phyloP scores from a whole-genome alignment of 768 basidiomycete species.

The Cystobasidium tubakii region DNA sequence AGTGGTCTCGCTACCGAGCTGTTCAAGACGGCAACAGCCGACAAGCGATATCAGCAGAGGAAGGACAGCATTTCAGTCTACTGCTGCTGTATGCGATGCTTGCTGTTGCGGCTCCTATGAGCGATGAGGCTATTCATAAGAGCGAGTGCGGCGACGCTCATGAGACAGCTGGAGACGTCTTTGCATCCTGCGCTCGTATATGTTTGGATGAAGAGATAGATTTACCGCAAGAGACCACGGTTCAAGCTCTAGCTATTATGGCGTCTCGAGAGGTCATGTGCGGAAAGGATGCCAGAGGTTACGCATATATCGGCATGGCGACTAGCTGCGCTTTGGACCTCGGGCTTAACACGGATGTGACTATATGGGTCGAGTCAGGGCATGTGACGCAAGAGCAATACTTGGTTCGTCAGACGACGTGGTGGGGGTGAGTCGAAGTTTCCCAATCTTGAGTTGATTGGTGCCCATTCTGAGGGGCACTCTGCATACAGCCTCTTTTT shows the following conservation, averaged over 20 bases:
- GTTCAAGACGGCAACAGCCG: conserved; percentile 11
- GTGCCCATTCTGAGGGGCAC: neutral
- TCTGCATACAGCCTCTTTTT: neutral
- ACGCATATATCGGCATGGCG: conserved; percentile 7
- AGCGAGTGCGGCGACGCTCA: neutral
- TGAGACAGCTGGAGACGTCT: neutral
- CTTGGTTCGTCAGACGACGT: conserved; percentile 1
- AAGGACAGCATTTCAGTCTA: conserved; percentile 2
- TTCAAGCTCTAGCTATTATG: conserved; percentile 7
- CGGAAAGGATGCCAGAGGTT: conserved; percentile 9
- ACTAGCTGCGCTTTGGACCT: conserved; percentile 9
- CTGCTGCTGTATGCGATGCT: conserved; percentile 2
- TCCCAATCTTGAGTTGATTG: neutral
- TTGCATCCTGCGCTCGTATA: neutral
- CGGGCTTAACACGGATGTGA: neutral
- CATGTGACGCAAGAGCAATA: neutral
- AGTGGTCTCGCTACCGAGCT: neutral
- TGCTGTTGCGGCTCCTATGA: neutral
- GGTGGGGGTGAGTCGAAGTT: conserved; percentile 13
- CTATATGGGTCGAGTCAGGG: neutral
- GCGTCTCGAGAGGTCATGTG: conserved; percentile 10
- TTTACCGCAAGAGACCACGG: conserved; percentile 4
- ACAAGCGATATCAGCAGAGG: neutral
- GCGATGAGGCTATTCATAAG: neutral
- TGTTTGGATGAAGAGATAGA: conserved; percentile 15